Conservation (phyloP, 2,329 filamentous ascomycete genomes). For the Botrytis byssoidea region DNA sequence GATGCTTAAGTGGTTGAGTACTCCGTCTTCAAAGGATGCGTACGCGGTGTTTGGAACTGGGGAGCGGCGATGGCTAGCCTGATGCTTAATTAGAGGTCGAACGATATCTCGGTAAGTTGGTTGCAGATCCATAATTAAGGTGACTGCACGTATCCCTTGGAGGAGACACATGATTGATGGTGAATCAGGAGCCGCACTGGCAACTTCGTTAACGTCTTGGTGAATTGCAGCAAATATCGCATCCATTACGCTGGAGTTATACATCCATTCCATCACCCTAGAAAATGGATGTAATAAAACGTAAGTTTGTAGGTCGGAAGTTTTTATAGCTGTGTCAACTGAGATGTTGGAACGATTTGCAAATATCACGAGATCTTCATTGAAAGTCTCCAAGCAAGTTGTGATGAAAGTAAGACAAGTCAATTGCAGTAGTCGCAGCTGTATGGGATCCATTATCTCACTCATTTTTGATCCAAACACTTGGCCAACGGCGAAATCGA, state of each 20-base stretch:
- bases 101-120: slow-evolving; percentile 90
- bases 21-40: slow-evolving; percentile 87
- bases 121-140: slow-evolving; percentile 80
- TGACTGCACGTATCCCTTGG: slow-evolving; percentile 79
- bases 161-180: slow-evolving; percentile 78
- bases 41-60: slow-evolving; percentile 73
- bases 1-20: slow-evolving; percentile 75
- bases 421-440: slow-evolving; percentile 71
- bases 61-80: slow-evolving; percentile 56
- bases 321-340: slow-evolving; percentile 71
- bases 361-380: slow-evolving; percentile 86
- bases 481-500: slow-evolving; percentile 84
- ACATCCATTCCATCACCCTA: slow-evolving; percentile 96
- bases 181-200: slow-evolving; percentile 71
- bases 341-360: slow-evolving; percentile 74
- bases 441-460: slow-evolving; percentile 64
- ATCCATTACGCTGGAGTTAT: slow-evolving; percentile 83
- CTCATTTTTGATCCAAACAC: slow-evolving; percentile 61
- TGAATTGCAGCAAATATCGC: slow-evolving; percentile 77
- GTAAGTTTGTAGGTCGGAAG: slow-evolving; percentile 75
- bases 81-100: slow-evolving; percentile 69
- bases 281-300: slow-evolving; percentile 88
- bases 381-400: slow-evolving; percentile 80
- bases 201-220: slow-evolving; percentile 70
- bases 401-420: slow-evolving; percentile 82